Percentiles rank a stretch among this genome's conserved stretches.
Evolutionary conservation across 768 basidiomycete genomes (phyloP).

Genomic region (Termitomyces sp.): DNA sequence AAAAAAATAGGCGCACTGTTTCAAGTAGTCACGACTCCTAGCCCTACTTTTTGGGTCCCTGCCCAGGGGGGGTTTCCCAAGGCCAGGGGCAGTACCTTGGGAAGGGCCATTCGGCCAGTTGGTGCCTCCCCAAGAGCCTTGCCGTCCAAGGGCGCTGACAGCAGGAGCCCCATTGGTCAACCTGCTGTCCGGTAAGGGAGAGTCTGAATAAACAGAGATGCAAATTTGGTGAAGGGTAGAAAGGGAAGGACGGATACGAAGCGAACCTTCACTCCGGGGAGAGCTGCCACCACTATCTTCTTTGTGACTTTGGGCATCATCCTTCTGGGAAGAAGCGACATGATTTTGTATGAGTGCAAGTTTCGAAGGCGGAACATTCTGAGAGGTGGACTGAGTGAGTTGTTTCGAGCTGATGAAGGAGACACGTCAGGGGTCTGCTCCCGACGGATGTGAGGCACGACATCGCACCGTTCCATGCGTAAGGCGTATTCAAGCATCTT

Average conservation of each 20-base stretch:
- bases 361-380: constrained; percentile 62
- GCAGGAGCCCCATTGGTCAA: constrained; percentile 53
- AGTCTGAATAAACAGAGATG: constrained; percentile 42
- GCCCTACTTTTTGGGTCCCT: constrained; percentile 96
- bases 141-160: constrained; percentile 42
- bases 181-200: constrained; percentile 66
- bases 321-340: constrained; percentile 52
- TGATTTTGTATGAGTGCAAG: constrained; percentile 56
- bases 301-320: constrained; percentile 68
- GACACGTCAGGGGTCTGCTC: constrained; percentile 30
- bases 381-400: constrained; percentile 53
- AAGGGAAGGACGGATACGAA: neutral
- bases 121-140: constrained; percentile 50
- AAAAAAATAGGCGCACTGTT: constrained; percentile 60
- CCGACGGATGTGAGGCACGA: constrained; percentile 16
- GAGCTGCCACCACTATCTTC: constrained; percentile 80
- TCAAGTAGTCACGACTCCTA: constrained; percentile 92
- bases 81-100: constrained; percentile 36
- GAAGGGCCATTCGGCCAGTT: constrained; percentile 44
- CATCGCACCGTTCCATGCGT: constrained; percentile 83
- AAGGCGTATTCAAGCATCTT: constrained; percentile 99
- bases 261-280: constrained; percentile 74
- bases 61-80: constrained; percentile 71
- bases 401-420: constrained; percentile 66
- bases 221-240: constrained; percentile 8